Evolutionary conservation across 2,329 filamentous ascomycete species (phyloP), one percentile per base, ranked within the genome.

Genomic region (Colletotrichum lupini): DNA sequence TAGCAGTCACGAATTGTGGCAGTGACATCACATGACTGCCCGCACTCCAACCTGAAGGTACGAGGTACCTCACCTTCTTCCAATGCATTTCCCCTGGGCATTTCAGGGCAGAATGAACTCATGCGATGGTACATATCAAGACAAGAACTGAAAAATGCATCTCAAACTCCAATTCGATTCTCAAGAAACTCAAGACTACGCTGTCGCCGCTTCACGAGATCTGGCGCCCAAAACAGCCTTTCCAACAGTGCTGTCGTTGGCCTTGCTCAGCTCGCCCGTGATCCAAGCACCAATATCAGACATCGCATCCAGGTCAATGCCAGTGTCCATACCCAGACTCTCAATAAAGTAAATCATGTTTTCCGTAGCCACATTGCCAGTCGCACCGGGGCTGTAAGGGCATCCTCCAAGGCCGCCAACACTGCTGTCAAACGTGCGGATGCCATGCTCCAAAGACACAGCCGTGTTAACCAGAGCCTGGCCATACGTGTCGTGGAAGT

Each of bases 401-500:
- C 95, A 97, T 0, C 95, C 95, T 1, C 95, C 95, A 0, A 97
- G 85, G 0, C 95, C 95, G 2, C 90, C 93, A 1, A 97, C 93
- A 66, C 93, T 94, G 75, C 90, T 90, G 79, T 97, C 95, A 80
- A 97, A 97, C 0, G 90, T 93, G 37, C 93, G 85, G 53, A 97
- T 89, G 0, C 95, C 95, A 76, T 93, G 90, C 79, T 94, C 92
- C 35, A 97, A 88, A 49, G 92, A 92, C 0, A 95, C 91, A 12
- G 94, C 91, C 5, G 92, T 92, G 79, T 97, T 97, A 8, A 95
- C 92, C n/a, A 96, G 85, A 1, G 94, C 94, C 84, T 95, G 93
- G 1, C 94, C 94, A 79, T 95, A 96, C 1, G 95, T 97, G 79
- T 97, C 94, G 81, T 97, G 95, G 78, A 97, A 96, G 82, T 97